phyloP scores from a whole-genome alignment of 2,329 filamentous ascomycete species.

The Alternaria panax region DNA sequence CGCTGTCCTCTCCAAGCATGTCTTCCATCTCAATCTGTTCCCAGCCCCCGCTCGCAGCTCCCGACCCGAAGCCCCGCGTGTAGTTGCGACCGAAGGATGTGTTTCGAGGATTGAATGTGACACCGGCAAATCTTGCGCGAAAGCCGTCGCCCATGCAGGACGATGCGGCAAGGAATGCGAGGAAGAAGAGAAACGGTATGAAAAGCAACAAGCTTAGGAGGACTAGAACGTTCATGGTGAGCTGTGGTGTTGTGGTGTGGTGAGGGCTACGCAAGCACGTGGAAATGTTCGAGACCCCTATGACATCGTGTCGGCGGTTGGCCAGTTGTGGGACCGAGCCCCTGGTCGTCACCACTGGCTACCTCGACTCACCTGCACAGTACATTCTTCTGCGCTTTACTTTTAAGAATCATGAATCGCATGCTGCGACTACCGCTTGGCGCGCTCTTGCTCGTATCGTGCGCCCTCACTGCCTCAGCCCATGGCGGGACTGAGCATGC shows the following conservation, averaged over 20 bases:
- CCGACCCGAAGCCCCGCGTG: constrained; percentile 62
- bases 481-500: constrained; percentile 50
- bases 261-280: constrained; percentile 22
- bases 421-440: constrained; percentile 31
- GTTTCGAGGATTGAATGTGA: constrained; percentile 53
- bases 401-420: constrained; percentile 31
- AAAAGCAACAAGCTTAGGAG: constrained; percentile 45
- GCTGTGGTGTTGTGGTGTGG: constrained; percentile 13
- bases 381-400: background rate
- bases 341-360: constrained; percentile 20
- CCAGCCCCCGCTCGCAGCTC: constrained; percentile 61
- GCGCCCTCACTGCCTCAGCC: constrained; percentile 38
- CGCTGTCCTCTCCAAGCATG: constrained; percentile 59
- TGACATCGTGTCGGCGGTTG: constrained; percentile 26
- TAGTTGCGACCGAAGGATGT: constrained; percentile 64
- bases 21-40: constrained; percentile 70
- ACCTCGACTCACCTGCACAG: background rate
- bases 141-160: constrained; percentile 63
- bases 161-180: constrained; percentile 62
- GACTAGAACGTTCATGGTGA: constrained; percentile 45
- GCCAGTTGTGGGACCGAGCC: constrained; percentile 18
- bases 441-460: constrained; percentile 37
- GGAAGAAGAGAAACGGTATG: constrained; percentile 47
- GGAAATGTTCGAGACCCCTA: constrained; percentile 26
- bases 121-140: constrained; percentile 54